Evolutionary conservation across 2,329 filamentous ascomycete species (phyloP).

Genomic region (Aspergillus brunneoviolaceus): DNA sequence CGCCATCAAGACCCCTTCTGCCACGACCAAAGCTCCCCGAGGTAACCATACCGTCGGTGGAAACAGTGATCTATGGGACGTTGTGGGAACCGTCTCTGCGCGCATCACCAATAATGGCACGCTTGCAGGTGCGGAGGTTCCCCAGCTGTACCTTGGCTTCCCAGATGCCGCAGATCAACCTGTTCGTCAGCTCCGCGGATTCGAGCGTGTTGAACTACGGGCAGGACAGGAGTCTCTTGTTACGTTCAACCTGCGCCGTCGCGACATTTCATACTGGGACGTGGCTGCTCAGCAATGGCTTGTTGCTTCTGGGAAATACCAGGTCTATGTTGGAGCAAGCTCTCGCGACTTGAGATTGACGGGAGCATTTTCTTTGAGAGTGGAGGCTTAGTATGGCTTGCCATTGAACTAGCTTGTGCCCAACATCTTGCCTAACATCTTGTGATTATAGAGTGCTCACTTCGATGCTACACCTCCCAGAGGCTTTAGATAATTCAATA

Average conservation of each 20-base stretch:
- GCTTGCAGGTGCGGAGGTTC: slow-evolving; percentile 49
- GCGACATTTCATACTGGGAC: slow-evolving; percentile 41
- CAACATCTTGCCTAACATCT: neutral
- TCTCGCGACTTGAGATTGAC: slow-evolving; percentile 25
- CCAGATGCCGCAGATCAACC: slow-evolving; percentile 29
- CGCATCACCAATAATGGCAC: slow-evolving; percentile 54
- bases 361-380: slow-evolving; percentile 11
- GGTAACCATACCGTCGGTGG: slow-evolving; percentile 44
- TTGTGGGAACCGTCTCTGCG: slow-evolving; percentile 50
- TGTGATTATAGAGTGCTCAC: neutral
- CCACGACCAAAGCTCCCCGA: slow-evolving; percentile 2
- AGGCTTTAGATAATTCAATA: neutral
- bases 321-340: slow-evolving; percentile 27
- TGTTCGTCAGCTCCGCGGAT: slow-evolving; percentile 49
- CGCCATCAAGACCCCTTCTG: slow-evolving; percentile 2
- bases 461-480: neutral
- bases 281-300: slow-evolving; percentile 36
- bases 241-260: slow-evolving; percentile 46
- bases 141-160: slow-evolving; percentile 57
- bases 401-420: neutral
- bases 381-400: neutral
- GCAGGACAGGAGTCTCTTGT: slow-evolving; percentile 44
- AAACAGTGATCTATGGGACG: slow-evolving; percentile 55
- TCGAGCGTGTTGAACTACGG: slow-evolving; percentile 51
- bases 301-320: slow-evolving; percentile 24